phyloP scores from a whole-genome alignment of 805 yeast genomes.

The Kluyveromyces dobzhanskii region DNA sequence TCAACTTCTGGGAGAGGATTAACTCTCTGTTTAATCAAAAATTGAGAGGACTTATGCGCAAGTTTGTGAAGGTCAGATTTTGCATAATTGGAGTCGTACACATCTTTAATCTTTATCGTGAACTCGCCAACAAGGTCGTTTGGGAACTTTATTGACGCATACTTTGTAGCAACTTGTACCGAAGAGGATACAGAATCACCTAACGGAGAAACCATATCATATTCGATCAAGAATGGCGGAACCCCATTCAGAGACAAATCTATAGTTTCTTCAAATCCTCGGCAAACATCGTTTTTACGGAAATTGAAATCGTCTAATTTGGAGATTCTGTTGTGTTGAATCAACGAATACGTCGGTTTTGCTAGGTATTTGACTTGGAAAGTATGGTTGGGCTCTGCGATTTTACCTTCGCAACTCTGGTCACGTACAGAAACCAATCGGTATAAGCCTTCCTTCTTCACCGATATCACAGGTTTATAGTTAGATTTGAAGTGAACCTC shows the following conservation, averaged over 20 bases:
- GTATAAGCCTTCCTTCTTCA: constrained; percentile 40
- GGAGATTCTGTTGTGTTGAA: constrained; percentile 25
- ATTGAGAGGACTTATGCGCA: constrained; percentile 24
- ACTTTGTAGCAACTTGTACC: constrained; percentile 44
- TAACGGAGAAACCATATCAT: constrained; percentile 51
- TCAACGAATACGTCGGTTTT: constrained; percentile 37
- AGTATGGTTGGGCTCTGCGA: constrained; percentile 24
- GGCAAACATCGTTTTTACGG: constrained; percentile 37
- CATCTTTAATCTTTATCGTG: constrained; percentile 48
- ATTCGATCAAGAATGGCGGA: constrained; percentile 62
- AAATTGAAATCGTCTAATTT: constrained; percentile 21
- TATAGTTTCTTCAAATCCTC: constrained; percentile 38
- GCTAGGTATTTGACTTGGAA: constrained; percentile 38
- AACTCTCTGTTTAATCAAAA: constrained; percentile 44
- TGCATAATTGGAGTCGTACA: constrained; percentile 59
- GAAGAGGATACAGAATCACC: constrained; percentile 35
- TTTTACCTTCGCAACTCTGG: constrained; percentile 42
- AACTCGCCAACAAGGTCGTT: constrained; percentile 51
- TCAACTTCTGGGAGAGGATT: constrained; percentile 52
- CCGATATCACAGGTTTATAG: constrained; percentile 30
- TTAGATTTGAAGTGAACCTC: constrained; percentile 18
- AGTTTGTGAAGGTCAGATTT: constrained; percentile 30
- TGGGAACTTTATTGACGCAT: constrained; percentile 39
- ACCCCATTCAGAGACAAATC: constrained; percentile 48
- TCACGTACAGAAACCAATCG: constrained; percentile 39